A percentile compares a stretch with the other conserved stretches of the same genome.
These are phyloP conservation scores for Penicillium paneum DNA, from an alignment of 2,329 filamentous ascomycete genomes.

Conservation along the genomic window DNA sequence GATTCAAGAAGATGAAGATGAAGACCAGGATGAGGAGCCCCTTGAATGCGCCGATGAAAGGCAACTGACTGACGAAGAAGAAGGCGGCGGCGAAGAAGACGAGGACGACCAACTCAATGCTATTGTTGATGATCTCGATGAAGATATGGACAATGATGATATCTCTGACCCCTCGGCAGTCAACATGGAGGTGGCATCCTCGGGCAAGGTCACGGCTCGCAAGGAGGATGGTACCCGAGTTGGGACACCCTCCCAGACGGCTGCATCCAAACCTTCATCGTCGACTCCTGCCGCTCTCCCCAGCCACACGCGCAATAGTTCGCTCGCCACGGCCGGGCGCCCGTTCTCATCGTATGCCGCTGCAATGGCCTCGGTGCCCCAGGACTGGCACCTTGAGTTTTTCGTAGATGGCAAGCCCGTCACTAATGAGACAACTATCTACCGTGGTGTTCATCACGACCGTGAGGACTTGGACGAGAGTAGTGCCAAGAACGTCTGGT, in stretches of 20 bases:
- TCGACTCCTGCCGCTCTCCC: conserved; percentile 26
- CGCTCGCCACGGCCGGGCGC: conserved; percentile 54
- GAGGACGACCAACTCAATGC: conserved; percentile 67
- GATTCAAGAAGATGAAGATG: conserved; percentile 56
- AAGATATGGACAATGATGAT: conserved; percentile 73
- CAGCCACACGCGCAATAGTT: conserved; percentile 29
- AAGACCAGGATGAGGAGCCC: conserved; percentile 61
- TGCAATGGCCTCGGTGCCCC: conserved; percentile 72
- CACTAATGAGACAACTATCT: conserved; percentile 89
- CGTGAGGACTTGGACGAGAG: conserved; percentile 62
- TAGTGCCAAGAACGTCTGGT: conserved; percentile 78
- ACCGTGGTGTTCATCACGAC: conserved; percentile 82
- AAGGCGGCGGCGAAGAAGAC: conserved; percentile 58
- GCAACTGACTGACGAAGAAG: conserved; percentile 66
- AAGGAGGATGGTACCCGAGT: conserved; percentile 89
- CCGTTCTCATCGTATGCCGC: conserved; percentile 76
- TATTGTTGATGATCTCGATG: conserved; percentile 86
- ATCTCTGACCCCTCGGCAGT: conserved; percentile 81
- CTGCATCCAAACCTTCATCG: conserved; percentile 44
- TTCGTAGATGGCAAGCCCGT: conserved; percentile 80
- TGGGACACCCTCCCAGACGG: conserved; percentile 70
- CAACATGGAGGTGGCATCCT: conserved; percentile 82
- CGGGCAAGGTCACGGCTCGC: conserved; percentile 82
- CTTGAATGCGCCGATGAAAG: conserved; percentile 93
- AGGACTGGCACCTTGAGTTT: conserved; percentile 98